Evolutionary conservation across 2,329 filamentous ascomycete genomes (phyloP).

Genomic region (Aspergillus clavatus): DNA sequence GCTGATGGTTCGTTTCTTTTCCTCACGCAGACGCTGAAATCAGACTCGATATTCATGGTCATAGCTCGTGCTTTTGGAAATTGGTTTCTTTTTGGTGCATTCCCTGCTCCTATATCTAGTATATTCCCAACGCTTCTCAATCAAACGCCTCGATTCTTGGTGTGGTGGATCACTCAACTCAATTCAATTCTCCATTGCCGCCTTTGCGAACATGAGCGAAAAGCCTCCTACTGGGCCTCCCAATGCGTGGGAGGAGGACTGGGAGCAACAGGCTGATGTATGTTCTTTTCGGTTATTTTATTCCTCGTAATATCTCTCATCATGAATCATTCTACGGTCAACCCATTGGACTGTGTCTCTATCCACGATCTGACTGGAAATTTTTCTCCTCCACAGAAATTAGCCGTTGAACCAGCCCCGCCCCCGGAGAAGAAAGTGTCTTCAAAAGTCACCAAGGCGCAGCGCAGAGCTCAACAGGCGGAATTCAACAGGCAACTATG

Average conservation of each 20-base stretch:
- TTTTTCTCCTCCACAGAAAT: constrained; percentile 30
- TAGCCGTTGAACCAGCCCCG: constrained; percentile 36
- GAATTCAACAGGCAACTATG: constrained; percentile 82
- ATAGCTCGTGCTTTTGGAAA: not conserved
- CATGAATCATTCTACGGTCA: not conserved
- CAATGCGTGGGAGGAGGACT: constrained; percentile 89
- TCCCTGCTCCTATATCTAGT: too few relatives aligned
- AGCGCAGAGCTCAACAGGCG: constrained; percentile 72
- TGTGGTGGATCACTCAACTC: not conserved
- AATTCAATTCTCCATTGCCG: not conserved
- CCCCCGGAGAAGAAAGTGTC: constrained; percentile 43
- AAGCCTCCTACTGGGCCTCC: constrained; percentile 53
- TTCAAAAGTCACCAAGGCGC: constrained; percentile 63
- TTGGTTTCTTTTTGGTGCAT: not conserved
- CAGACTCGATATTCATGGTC: not conserved
- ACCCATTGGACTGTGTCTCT: not conserved
- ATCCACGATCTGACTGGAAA: constrained; percentile 7
- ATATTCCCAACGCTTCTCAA: too few relatives aligned
- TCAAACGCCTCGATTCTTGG: not conserved
- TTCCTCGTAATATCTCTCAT: too few relatives aligned
- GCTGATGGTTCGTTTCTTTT: not conserved
- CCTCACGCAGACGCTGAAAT: not conserved
- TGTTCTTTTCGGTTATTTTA: constrained; percentile 14
- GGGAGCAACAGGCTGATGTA: constrained; percentile 75
- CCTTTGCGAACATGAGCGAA: constrained; percentile 32